phyloP scores from a whole-genome alignment of 495 filamentous ascomycete species.

The Melanomma pulvis-pyrius region DNA sequence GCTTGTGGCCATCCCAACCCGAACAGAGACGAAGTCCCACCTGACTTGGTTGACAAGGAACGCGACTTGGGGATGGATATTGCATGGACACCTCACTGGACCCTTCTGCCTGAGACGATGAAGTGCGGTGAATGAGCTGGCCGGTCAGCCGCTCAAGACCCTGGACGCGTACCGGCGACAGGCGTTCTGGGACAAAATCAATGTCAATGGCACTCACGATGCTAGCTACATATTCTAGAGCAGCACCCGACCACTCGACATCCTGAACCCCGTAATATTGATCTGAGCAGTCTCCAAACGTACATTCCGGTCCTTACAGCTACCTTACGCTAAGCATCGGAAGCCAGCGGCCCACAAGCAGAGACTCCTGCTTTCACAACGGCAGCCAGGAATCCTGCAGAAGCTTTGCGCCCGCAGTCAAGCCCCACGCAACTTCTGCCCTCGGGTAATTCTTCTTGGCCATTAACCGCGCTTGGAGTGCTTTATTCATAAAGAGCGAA shows the following conservation, averaged over 20 bases:
- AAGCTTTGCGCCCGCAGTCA: not conserved
- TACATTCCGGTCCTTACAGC: not conserved
- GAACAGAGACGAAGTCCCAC: conserved; percentile 34
- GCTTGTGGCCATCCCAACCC: conserved; percentile 21
- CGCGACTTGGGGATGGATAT: conserved; percentile 19
- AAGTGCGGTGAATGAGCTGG: conserved; percentile 39
- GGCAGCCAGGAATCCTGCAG: conserved; percentile 6
- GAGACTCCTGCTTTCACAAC: conserved; percentile 6
- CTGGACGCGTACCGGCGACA: not conserved
- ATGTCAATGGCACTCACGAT: not conserved
- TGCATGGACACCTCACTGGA: conserved; percentile 24
- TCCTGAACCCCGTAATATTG: not conserved
- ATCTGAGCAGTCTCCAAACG: not conserved
- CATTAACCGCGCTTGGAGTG: conserved; percentile 28
- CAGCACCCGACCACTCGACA: not conserved
- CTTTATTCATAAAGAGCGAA: conserved; percentile 11
- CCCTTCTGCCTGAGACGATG: not conserved
- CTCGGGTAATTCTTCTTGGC: conserved; percentile 24
- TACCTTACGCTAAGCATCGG: conserved; percentile 11
- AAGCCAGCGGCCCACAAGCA: not conserved
- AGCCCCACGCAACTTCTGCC: not conserved
- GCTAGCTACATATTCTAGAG: not conserved
- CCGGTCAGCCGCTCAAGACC: conserved; percentile 17
- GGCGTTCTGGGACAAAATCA: conserved; percentile 4
- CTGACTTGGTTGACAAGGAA: conserved; percentile 32